phyloP scores from a whole-genome alignment of 352 stramenopile species.

The Globisporangium heterothallicum region DNA sequence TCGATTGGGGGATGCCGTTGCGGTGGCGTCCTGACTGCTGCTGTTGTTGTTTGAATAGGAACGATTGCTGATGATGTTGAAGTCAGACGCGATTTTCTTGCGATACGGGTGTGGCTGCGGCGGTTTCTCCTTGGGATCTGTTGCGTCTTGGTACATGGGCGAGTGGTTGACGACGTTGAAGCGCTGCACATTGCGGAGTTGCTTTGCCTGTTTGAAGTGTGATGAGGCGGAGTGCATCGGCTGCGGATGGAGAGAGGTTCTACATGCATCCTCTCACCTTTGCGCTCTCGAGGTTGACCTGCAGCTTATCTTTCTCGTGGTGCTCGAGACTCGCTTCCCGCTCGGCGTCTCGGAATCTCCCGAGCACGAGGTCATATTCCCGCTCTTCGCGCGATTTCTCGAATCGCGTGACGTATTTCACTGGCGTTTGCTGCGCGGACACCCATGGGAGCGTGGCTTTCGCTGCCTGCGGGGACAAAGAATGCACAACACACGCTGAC shows the following conservation, averaged over 20 bases:
- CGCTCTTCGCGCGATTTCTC: constrained; percentile 66
- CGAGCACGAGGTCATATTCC: constrained; percentile 62
- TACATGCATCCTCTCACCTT: constrained; percentile 16
- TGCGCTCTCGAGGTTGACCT: constrained; percentile 34
- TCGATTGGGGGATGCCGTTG: constrained; percentile 2
- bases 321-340: constrained; percentile 27
- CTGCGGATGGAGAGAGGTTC: background rate
- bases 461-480: constrained; percentile 24
- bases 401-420: constrained; percentile 65
- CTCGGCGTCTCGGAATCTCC: constrained; percentile 61
- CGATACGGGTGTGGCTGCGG: constrained; percentile 26
- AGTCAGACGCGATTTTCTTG: constrained; percentile 30
- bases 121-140: constrained; percentile 36
- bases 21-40: background rate
- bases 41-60: constrained; percentile 9
- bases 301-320: constrained; percentile 27
- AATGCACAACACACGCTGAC: background rate
- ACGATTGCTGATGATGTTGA: constrained; percentile 68
- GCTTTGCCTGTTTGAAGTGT: constrained; percentile 33
- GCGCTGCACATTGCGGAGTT: constrained; percentile 52
- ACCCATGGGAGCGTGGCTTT: constrained; percentile 59
- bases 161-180: constrained; percentile 69
- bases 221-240: background rate
- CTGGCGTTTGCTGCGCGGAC: constrained; percentile 39
- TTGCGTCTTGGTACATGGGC: constrained; percentile 39